Evolutionary conservation across 2,329 filamentous ascomycete species (phyloP).

Genomic region (Dactylonectria estremocensis): DNA sequence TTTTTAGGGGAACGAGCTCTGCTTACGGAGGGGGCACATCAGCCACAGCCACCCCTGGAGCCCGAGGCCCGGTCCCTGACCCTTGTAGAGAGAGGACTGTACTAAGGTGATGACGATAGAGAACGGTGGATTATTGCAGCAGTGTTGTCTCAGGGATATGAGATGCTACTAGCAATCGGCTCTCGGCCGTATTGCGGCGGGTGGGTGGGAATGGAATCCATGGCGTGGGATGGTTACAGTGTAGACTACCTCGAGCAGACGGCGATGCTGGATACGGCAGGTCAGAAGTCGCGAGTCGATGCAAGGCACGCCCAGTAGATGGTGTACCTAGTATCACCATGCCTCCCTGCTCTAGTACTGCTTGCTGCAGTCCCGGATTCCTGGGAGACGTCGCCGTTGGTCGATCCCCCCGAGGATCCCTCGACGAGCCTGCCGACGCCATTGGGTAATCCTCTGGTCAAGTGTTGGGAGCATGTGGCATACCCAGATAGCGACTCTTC

Average conservation of each 20-base stretch:
- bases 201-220: not conserved
- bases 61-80: not conserved
- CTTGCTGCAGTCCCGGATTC: not conserved
- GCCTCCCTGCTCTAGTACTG: not conserved
- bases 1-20: constrained; percentile 1
- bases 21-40: constrained; percentile 33
- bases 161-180: not conserved
- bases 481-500: constrained; percentile 2
- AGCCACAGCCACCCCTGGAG: constrained; percentile 40
- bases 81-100: not conserved
- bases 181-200: constrained; percentile 7
- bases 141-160: not conserved
- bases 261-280: not conserved
- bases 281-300: not conserved
- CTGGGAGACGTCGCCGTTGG: constrained; percentile 2
- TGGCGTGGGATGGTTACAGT: not conserved
- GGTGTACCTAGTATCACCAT: too few relatives aligned
- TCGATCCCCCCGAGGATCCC: not conserved
- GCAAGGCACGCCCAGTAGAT: not conserved
- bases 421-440: constrained; percentile 20
- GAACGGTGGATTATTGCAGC: too few relatives aligned
- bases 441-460: constrained; percentile 24
- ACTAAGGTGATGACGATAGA: not conserved
- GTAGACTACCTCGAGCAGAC: not conserved
- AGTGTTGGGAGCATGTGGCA: constrained; percentile 21